Conservation (phyloP, 2,329 filamentous ascomycete species). For the Ophiostoma himal-ulmi region DNA sequence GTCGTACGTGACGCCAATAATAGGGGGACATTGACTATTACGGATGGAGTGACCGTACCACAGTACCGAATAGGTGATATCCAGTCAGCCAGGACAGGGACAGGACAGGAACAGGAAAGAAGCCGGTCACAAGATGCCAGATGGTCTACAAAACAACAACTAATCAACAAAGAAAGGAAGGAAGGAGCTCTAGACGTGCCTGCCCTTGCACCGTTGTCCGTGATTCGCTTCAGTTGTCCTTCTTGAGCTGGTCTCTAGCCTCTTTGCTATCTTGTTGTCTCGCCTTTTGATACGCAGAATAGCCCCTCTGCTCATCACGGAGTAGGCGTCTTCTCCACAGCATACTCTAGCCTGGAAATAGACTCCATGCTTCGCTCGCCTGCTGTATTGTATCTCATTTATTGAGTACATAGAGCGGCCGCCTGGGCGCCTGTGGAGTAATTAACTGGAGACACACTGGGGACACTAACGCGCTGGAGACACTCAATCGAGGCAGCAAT, state of each 20-base stretch:
- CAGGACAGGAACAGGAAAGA: not conserved
- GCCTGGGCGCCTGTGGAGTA: not conserved
- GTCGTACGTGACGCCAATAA: conserved; percentile 6
- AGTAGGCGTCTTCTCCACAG: not conserved
- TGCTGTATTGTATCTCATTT: not conserved
- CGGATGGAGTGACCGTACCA: no score
- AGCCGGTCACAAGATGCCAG: not conserved
- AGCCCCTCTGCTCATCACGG: not conserved
- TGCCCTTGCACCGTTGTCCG: not conserved
- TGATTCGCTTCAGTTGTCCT: not conserved
- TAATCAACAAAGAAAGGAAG: no score
- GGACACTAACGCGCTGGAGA: not conserved
- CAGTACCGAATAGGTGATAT: no score
- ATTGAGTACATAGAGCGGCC: no score
- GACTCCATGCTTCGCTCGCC: no score
- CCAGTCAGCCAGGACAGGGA: not conserved
- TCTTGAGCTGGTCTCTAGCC: no score
- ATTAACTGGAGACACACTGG: not conserved
- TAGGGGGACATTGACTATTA: not conserved
- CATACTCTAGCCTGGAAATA: not conserved
- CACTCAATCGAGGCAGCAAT: not conserved
- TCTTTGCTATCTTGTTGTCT: no score
- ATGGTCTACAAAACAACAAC: no score
- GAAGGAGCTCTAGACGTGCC: no score
- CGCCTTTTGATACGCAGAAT: not conserved